Evolutionary conservation across 805 yeast species (phyloP).

Genomic region (Hanseniaspora taiwanica): DNA sequence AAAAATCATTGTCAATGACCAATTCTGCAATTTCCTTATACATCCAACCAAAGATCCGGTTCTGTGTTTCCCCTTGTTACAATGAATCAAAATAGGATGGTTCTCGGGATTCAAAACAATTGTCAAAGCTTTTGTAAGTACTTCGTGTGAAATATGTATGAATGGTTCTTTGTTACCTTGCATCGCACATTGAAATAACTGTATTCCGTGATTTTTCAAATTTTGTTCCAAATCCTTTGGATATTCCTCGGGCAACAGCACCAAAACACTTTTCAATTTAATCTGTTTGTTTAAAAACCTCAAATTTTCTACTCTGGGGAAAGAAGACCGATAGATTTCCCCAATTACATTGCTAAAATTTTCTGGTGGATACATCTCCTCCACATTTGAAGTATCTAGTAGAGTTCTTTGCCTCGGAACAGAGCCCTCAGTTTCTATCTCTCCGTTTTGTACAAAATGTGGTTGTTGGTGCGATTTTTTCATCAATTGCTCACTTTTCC

Average conservation of each 20-base stretch:
- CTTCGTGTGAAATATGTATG: constrained; percentile 55
- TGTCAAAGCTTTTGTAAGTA: constrained; percentile 68
- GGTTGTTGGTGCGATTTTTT: too few species aligned
- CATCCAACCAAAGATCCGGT: constrained; percentile 96
- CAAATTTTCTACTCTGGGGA: constrained; percentile 80
- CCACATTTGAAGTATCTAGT: background rate
- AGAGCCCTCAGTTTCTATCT: too few species aligned
- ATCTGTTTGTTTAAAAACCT: constrained; percentile 44
- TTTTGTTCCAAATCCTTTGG: constrained; percentile 66
- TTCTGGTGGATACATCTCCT: constrained; percentile 52
- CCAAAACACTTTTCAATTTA: constrained; percentile 59
- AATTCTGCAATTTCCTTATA: constrained; percentile 70
- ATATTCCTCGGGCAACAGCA: constrained; percentile 83
- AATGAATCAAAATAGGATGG: constrained; percentile 87
- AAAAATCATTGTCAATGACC: constrained; percentile 89
- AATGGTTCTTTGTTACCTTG: constrained; percentile 94
- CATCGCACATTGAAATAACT: constrained; percentile 78
- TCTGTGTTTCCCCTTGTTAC: constrained; percentile 93
- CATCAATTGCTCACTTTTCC: constrained; percentile 9
- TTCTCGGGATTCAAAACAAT: constrained; percentile 74
- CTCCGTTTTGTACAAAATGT: too few species aligned
- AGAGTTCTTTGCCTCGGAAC: too few species aligned
- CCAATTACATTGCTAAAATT: constrained; percentile 79
- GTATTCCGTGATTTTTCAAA: constrained; percentile 44
- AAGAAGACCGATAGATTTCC: constrained; percentile 72